A percentile compares a stretch with the other conserved stretches of the same genome.
phyloP scores from a whole-genome alignment of 768 basidiomycete genomes.

The Agrocybe chaxingu region DNA sequence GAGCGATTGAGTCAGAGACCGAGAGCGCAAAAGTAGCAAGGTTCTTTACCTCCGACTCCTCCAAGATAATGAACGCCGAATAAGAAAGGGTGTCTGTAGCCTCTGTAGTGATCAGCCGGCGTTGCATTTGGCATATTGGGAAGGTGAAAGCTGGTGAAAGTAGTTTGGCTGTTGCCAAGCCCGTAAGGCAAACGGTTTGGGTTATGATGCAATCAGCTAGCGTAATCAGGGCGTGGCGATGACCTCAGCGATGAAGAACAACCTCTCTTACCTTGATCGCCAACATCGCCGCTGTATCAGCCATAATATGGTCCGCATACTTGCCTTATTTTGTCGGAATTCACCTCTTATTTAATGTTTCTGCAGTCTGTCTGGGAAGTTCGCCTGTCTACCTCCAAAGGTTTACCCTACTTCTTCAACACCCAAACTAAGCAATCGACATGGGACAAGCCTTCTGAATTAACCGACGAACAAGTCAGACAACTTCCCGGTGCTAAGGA shows the following conservation, averaged over 20 bases:
- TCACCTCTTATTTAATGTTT: not conserved
- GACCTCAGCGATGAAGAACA: no score
- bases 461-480: constrained; percentile 59
- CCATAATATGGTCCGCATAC: no score
- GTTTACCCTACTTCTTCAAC: constrained; percentile 89
- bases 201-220: not conserved
- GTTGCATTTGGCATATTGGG: constrained; percentile 8
- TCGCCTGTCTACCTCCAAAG: constrained; percentile 75
- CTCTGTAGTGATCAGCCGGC: constrained; percentile 25
- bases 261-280: no score
- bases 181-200: not conserved
- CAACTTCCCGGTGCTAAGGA: constrained; percentile 68
- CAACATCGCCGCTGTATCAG: no score
- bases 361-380: constrained; percentile 66
- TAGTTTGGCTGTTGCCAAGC: not conserved
- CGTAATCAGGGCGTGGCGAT: not conserved
- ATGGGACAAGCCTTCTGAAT: constrained; percentile 73
- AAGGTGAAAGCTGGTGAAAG: no score
- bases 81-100: constrained; percentile 50
- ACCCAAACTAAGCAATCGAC: constrained; percentile 59
- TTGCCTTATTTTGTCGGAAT: constrained; percentile 1
- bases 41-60: constrained; percentile 41
- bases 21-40: not conserved
- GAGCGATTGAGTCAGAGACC: not conserved
- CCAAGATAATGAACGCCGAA: constrained; percentile 39